Percentiles rank a stretch among this genome's conserved stretches.
Conservation (phyloP, 345 rosid species). For the Eucalyptus tenuipes region DNA sequence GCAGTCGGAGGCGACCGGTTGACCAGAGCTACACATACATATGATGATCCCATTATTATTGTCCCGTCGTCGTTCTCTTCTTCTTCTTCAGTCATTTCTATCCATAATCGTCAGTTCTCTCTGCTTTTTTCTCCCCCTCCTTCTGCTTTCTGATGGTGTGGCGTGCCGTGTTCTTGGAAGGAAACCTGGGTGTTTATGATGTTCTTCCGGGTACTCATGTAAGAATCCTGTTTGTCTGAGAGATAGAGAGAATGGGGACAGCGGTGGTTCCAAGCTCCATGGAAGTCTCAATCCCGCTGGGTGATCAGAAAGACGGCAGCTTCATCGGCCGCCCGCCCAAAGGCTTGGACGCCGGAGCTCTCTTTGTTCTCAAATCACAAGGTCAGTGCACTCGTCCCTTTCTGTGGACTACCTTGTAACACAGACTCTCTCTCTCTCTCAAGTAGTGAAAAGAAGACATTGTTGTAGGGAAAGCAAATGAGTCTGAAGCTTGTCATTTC, state of each 20-base stretch:
- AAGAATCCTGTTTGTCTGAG: too few relatives aligned
- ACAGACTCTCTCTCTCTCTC: neutral
- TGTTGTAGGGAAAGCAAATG: neutral
- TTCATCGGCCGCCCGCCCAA: neutral
- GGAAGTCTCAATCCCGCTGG: neutral
- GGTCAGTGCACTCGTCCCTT: neutral
- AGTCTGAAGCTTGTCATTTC: neutral
- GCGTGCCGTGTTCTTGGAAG: neutral
- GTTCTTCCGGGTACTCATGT: neutral
- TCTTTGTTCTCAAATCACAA: conserved; percentile 18
- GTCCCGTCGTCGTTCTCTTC: neutral
- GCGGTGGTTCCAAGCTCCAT: neutral
- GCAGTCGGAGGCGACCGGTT: neutral
- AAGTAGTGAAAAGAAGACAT: neutral
- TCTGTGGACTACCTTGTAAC: neutral
- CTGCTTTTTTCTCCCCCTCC: neutral
- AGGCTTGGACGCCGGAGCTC: conserved; percentile 14
- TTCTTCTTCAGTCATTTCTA: neutral
- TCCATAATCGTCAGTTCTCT: neutral
- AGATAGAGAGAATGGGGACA: neutral
- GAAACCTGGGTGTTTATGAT: neutral
- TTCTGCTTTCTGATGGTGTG: neutral
- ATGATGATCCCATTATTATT: neutral
- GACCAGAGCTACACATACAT: neutral
- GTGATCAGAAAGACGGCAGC: neutral